Conservation (phyloP, 352 stramenopile genomes). For the Phytophthora lateralis region DNA sequence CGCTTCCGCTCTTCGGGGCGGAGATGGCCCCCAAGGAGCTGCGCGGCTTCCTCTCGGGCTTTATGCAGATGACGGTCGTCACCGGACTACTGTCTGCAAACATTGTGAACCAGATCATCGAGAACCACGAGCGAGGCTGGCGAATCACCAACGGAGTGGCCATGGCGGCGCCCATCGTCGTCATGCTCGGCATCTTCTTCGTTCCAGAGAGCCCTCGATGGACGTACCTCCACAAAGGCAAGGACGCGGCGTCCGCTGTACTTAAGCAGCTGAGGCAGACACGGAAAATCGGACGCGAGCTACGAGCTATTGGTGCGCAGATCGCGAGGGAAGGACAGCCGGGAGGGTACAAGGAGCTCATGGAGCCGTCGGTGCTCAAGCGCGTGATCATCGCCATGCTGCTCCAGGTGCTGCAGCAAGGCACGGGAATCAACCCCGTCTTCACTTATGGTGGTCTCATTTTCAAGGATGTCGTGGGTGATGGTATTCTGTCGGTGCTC, state of each 20-base stretch:
- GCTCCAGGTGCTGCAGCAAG: conserved; percentile 57
- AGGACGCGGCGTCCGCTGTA: conserved; percentile 43
- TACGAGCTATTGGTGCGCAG: conserved; percentile 53
- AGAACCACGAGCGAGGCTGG: conserved; percentile 43
- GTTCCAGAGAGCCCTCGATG: conserved; percentile 46
- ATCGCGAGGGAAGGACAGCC: conserved; percentile 42
- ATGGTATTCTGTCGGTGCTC: conserved; percentile 51
- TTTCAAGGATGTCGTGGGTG: conserved; percentile 52
- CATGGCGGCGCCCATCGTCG: conserved; percentile 48
- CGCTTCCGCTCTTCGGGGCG: conserved; percentile 53
- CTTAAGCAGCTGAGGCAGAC: conserved; percentile 52
- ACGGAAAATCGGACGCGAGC: conserved; percentile 41
- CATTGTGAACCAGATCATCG: conserved; percentile 48
- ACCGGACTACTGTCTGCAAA: conserved; percentile 53
- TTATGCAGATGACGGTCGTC: conserved; percentile 69
- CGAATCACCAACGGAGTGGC: conserved; percentile 50
- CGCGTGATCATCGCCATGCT: conserved; percentile 51
- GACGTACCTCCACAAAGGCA: conserved; percentile 48
- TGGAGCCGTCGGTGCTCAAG: conserved; percentile 46
- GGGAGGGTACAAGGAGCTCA: conserved; percentile 45
- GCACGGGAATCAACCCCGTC: conserved; percentile 53
- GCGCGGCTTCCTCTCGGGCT: conserved; percentile 61
- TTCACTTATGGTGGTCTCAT: conserved; percentile 56
- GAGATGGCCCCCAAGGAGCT: conserved; percentile 71
- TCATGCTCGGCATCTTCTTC: conserved; percentile 59